Evolutionary conservation across 2,329 filamentous ascomycete genomes (phyloP).

Genomic region (Huntiella savannae): DNA sequence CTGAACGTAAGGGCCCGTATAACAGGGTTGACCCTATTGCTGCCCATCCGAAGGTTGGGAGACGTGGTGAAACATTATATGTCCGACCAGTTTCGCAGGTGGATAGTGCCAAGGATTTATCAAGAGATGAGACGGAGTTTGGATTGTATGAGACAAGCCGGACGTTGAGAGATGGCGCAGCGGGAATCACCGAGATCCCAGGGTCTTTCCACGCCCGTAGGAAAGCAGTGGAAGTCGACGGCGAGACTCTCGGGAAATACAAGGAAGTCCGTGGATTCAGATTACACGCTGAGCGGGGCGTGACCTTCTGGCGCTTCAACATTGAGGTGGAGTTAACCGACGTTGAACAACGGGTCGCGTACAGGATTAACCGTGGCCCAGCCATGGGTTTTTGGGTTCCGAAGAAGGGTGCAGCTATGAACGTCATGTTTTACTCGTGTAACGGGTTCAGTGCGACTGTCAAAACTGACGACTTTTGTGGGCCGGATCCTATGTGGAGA

Average conservation of each 20-base stretch:
- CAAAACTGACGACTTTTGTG: conserved; percentile 63
- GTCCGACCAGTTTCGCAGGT: conserved; percentile 79
- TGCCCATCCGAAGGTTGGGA: conserved; percentile 67
- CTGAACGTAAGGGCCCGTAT: conserved; percentile 37
- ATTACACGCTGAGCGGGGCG: conserved; percentile 66
- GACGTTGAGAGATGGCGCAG: conserved; percentile 30
- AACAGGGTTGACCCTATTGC: conserved; percentile 82
- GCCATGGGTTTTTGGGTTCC: conserved; percentile 90
- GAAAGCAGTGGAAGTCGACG: conserved; percentile 41
- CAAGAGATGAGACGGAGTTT: conserved; percentile 56
- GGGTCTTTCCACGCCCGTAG: conserved; percentile 35
- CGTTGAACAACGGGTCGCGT: conserved; percentile 70
- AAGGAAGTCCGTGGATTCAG: conserved; percentile 68
- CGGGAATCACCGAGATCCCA: conserved; percentile 28
- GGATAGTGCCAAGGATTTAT: conserved; percentile 60
- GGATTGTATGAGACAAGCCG: conserved; percentile 60
- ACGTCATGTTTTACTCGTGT: conserved; percentile 96
- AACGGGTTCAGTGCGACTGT: conserved; percentile 81
- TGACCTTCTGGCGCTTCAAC: conserved; percentile 95
- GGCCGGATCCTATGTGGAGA: conserved; percentile 90
- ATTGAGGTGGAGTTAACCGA: conserved; percentile 72
- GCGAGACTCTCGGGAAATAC: conserved; percentile 63
- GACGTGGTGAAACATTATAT: conserved; percentile 70
- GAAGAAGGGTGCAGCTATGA: conserved; percentile 68
- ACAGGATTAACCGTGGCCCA: conserved; percentile 84